Conservation (phyloP, 2,329 filamentous ascomycete species). For the Phoma sp. region DNA sequence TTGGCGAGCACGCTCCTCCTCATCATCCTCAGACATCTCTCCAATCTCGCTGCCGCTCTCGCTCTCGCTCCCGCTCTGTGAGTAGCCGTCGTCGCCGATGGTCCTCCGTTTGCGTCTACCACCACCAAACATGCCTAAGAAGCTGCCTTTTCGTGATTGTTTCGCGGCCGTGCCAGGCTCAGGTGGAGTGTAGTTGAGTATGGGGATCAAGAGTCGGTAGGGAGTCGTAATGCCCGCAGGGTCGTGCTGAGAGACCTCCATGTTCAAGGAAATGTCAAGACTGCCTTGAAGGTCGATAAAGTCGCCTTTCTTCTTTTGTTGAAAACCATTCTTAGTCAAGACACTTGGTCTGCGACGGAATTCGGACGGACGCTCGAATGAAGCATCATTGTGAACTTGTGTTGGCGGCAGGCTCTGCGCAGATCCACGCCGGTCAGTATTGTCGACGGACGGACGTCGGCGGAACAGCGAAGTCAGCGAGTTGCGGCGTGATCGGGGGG, state of each 20-base stretch:
- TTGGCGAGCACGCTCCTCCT: slow-evolving; percentile 38
- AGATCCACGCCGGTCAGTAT: slow-evolving; percentile 30
- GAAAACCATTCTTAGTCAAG: slow-evolving; percentile 48
- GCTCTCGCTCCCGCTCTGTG: slow-evolving; percentile 33
- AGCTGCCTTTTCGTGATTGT: slow-evolving; percentile 37
- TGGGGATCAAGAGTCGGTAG: slow-evolving; percentile 85
- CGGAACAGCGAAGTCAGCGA: slow-evolving; percentile 44
- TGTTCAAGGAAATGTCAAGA: slow-evolving; percentile 84
- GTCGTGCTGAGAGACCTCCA: slow-evolving; percentile 85
- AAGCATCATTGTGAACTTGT: slow-evolving; percentile 20
- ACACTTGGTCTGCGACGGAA: slow-evolving; percentile 55
- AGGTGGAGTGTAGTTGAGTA: slow-evolving; percentile 59
- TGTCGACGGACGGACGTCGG: slow-evolving; percentile 41
- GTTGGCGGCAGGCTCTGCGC: slow-evolving; percentile 31
- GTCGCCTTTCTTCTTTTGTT: slow-evolving; percentile 38
- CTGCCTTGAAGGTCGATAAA: slow-evolving; percentile 78
- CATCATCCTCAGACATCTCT: slow-evolving; percentile 37
- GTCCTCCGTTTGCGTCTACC: slow-evolving; percentile 26
- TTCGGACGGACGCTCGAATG: slow-evolving; percentile 42
- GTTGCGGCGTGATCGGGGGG: slow-evolving; percentile 39
- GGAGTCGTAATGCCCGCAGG: slow-evolving; percentile 86
- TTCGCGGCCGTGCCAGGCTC: slow-evolving; percentile 25
- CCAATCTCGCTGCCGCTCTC: slow-evolving; percentile 35
- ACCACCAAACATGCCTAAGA: slow-evolving; percentile 34
- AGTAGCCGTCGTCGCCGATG: slow-evolving; percentile 44